A percentile compares a stretch with the other conserved stretches of the same genome.
phyloP scores from a whole-genome alignment of 2,329 filamentous ascomycete genomes.

The Daldinia eschscholtzii region DNA sequence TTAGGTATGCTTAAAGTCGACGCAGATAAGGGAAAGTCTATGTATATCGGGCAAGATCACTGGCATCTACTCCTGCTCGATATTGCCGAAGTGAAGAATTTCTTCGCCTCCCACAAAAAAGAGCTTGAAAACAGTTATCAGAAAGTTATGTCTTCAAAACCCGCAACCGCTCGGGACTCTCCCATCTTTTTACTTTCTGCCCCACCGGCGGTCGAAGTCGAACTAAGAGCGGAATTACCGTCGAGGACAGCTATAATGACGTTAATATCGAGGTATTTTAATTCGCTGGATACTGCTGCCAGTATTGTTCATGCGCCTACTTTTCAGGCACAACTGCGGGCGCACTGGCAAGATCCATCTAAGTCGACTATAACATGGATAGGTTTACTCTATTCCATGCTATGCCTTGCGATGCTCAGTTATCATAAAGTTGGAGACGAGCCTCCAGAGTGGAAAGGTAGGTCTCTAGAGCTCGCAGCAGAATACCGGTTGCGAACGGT shows the following conservation, averaged over 20 bases:
- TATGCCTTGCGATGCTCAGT: constrained; percentile 82
- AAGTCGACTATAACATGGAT: constrained; percentile 83
- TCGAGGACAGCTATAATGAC: constrained; percentile 85
- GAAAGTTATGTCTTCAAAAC: constrained; percentile 77
- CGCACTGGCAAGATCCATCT: constrained; percentile 77
- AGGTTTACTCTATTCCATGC: constrained; percentile 79
- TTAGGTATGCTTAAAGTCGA: constrained; percentile 88
- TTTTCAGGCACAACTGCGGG: constrained; percentile 78
- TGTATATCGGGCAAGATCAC: constrained; percentile 86
- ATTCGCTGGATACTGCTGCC: constrained; percentile 78
- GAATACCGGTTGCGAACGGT: constrained; percentile 80
- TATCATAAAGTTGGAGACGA: constrained; percentile 85
- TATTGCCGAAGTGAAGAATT: constrained; percentile 93
- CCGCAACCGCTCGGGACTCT: constrained; percentile 70
- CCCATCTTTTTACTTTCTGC: constrained; percentile 85
- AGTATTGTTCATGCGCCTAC: constrained; percentile 86
- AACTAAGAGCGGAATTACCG: constrained; percentile 84
- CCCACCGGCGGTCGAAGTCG: constrained; percentile 76
- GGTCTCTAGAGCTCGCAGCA: constrained; percentile 68
- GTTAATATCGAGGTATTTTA: constrained; percentile 90
- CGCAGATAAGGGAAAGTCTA: constrained; percentile 78
- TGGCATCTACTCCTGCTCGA: constrained; percentile 85
- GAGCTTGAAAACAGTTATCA: constrained; percentile 87
- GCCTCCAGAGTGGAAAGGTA: constrained; percentile 81
- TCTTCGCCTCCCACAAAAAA: constrained; percentile 87